Conservation (phyloP, 805 yeast genomes). For the Pichia heedii region DNA sequence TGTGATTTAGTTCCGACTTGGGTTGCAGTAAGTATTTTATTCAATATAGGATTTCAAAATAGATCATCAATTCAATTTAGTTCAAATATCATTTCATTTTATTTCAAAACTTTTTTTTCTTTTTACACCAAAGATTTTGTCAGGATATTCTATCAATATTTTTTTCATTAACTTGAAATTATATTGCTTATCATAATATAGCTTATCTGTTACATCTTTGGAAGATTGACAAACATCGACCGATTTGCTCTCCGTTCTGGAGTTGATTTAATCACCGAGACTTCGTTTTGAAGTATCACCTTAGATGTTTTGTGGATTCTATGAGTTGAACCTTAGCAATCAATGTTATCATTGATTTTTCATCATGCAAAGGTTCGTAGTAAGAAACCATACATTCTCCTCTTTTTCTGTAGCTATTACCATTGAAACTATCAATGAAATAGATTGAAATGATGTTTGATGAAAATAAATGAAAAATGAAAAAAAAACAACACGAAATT, state of each 20-base stretch:
- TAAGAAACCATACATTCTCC: slow-evolving; percentile 51
- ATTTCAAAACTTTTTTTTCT: background rate
- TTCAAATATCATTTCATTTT: slow-evolving; percentile 3
- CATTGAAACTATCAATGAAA: no score
- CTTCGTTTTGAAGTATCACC: slow-evolving; percentile 37
- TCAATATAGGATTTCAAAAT: background rate
- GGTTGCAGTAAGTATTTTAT: slow-evolving; percentile 94
- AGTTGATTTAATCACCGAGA: slow-evolving; percentile 25
- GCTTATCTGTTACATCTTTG: slow-evolving; percentile 96
- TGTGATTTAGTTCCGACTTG: slow-evolving; percentile 98
- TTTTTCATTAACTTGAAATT: background rate
- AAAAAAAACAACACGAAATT: no score
- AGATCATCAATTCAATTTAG: slow-evolving; percentile 1
- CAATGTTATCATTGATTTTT: background rate
- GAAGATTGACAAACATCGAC: slow-evolving; percentile 69
- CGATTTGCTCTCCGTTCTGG: slow-evolving; percentile 36
- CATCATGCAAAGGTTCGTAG: slow-evolving; percentile 54
- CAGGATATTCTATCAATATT: slow-evolving; percentile 48
- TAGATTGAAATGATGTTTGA: no score
- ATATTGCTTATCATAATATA: slow-evolving; percentile 33
- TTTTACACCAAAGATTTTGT: slow-evolving; percentile 63
- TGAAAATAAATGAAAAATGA: no score
- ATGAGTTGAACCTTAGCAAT: slow-evolving; percentile 67
- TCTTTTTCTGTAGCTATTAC: background rate
- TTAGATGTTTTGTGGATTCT: slow-evolving; percentile 43